phyloP scores from a whole-genome alignment of 192 early-diverging fungal species.

The Irineochytrium annulatum region DNA sequence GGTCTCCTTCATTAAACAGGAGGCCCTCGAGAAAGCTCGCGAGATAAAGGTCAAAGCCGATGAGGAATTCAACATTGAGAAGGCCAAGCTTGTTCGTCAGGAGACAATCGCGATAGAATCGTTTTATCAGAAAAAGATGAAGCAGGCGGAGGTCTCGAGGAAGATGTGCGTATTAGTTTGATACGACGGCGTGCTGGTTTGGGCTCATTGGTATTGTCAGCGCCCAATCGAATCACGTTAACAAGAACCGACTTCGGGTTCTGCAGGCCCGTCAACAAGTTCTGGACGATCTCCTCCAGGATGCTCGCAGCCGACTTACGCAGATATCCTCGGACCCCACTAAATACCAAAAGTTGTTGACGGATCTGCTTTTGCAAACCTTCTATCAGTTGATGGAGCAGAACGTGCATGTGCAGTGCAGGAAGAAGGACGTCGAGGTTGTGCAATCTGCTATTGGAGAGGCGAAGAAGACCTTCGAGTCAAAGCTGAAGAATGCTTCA shows the following conservation, averaged over 20 bases:
- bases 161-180: slow-evolving; percentile 66
- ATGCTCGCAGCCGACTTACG: slow-evolving; percentile 60
- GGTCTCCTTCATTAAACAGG: slow-evolving; percentile 98
- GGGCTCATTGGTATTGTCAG: slow-evolving; percentile 35
- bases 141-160: slow-evolving; percentile 94
- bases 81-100: slow-evolving; percentile 96
- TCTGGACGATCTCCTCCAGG: slow-evolving; percentile 75
- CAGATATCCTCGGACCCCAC: slow-evolving; percentile 52
- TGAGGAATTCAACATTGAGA: slow-evolving; percentile 99
- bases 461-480: slow-evolving; percentile 51
- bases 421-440: slow-evolving; percentile 63
- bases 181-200: not conserved
- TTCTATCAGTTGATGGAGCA: slow-evolving; percentile 85
- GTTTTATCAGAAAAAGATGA: slow-evolving; percentile 93
- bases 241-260: slow-evolving; percentile 89
- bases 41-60: slow-evolving; percentile 99
- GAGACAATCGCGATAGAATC: slow-evolving; percentile 96
- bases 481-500: slow-evolving; percentile 42
- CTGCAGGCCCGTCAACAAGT: slow-evolving; percentile 85
- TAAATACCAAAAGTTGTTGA: slow-evolving; percentile 62
- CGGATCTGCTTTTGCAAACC: slow-evolving; percentile 70
- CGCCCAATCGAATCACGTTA: slow-evolving; percentile 89
- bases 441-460: slow-evolving; percentile 56
- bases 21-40: slow-evolving; percentile 95
- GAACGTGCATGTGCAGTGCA: slow-evolving; percentile 64